These are phyloP conservation scores for Nematodospora anomalae DNA, from an alignment of 1,139 yeast species.

Conservation along the genomic window DNA sequence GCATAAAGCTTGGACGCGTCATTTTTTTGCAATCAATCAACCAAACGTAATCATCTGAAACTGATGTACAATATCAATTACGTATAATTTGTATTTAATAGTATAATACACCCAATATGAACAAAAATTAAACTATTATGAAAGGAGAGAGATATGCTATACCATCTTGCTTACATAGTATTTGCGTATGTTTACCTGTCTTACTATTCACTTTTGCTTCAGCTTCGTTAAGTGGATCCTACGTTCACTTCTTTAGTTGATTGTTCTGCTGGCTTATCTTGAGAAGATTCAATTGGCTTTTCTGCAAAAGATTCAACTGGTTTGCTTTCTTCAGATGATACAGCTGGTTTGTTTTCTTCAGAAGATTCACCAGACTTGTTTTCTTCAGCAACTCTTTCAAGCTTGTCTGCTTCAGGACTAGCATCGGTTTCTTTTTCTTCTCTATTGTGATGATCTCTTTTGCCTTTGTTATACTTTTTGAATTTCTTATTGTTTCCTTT, in stretches of 20 bases:
- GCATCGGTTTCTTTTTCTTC: too few relatives aligned
- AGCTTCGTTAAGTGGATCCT: constrained; percentile 3
- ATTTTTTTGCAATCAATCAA: not conserved
- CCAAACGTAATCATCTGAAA: not conserved
- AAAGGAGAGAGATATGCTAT: too few relatives aligned
- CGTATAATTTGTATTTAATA: too few relatives aligned
- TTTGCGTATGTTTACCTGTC: too few relatives aligned
- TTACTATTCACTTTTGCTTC: too few relatives aligned
- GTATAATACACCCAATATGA: not conserved
- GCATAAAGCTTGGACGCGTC: constrained; percentile 3
- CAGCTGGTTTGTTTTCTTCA: constrained; percentile 2
- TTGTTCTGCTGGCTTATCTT: not conserved
- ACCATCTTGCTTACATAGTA: too few relatives aligned
- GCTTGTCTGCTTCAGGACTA: constrained; percentile 11
- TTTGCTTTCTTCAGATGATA: constrained; percentile 2
- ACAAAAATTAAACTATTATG: too few relatives aligned
- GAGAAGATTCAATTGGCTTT: not conserved
- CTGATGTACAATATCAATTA: too few relatives aligned
- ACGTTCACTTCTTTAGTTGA: not conserved
- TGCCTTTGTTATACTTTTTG: constrained; percentile 20
- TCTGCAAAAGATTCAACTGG: not conserved
- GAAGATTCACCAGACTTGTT: constrained; percentile 1
- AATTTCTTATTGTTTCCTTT: constrained; percentile 28
- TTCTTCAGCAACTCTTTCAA: constrained; percentile 14
- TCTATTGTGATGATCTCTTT: constrained; percentile 13